phyloP scores from a whole-genome alignment of 2,329 filamentous ascomycete species.

The Mariannaea elegans region DNA sequence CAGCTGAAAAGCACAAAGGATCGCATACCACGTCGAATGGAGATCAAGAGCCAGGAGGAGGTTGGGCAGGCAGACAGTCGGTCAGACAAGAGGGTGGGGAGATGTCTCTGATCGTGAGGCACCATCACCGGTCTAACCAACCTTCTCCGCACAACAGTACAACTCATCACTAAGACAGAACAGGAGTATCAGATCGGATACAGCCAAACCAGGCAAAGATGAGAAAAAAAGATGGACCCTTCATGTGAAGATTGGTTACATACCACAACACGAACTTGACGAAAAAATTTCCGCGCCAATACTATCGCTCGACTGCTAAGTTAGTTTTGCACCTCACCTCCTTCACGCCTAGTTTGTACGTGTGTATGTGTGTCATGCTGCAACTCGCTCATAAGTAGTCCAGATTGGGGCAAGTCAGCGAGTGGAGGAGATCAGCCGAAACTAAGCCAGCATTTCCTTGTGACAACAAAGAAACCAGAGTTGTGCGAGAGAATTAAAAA shows the following conservation, averaged over 20 bases:
- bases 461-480: background rate
- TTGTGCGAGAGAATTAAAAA: background rate
- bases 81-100: background rate
- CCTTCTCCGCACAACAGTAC: background rate
- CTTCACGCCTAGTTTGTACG: constrained; percentile 1
- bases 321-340: background rate
- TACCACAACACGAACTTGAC: background rate
- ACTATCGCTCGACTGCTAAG: background rate
- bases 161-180: background rate
- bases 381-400: constrained; percentile 10
- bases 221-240: background rate
- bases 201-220: background rate
- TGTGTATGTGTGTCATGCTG: constrained; percentile 13
- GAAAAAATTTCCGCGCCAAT: background rate
- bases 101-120: background rate
- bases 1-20: background rate
- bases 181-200: background rate
- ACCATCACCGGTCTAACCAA: background rate
- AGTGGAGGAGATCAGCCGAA: constrained; percentile 10
- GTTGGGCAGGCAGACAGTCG: background rate
- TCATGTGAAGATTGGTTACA: background rate
- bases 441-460: constrained; percentile 5
- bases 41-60: background rate
- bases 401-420: constrained; percentile 19
- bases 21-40: background rate